A percentile compares a stretch with the other conserved stretches of the same genome.
phyloP scores from a whole-genome alignment of 345 rosid genomes.

The Nasturtium officinale region DNA sequence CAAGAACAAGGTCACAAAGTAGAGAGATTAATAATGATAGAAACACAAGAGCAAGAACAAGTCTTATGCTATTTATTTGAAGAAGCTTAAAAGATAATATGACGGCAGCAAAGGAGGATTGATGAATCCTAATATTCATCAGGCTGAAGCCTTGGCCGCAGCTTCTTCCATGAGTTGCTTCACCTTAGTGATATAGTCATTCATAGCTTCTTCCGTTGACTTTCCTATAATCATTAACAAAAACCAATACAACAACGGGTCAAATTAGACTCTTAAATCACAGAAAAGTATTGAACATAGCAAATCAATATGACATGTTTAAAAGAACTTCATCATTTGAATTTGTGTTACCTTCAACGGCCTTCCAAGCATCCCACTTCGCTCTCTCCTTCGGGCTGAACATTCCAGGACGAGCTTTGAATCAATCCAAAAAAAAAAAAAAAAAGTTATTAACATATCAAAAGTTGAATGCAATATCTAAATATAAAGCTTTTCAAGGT shows the following conservation, averaged over 20 bases:
- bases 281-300: not conserved
- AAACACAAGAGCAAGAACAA: slow-evolving; percentile 36
- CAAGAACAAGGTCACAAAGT: slow-evolving; percentile 22
- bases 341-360: slow-evolving; percentile 68
- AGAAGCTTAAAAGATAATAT: slow-evolving; percentile 13
- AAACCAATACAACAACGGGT: not conserved
- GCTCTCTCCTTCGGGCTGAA: slow-evolving; percentile 79
- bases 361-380: slow-evolving; percentile 99
- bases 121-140: slow-evolving; percentile 31
- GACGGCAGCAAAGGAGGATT: slow-evolving; percentile 5
- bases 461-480: not conserved
- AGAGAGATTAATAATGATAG: slow-evolving; percentile 11
- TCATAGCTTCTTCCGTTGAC: slow-evolving; percentile 74
- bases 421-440: not conserved
- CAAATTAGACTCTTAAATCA: not conserved
- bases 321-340: not conserved
- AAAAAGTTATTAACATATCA: not conserved
- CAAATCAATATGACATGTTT: not conserved
- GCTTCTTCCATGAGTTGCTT: slow-evolving; percentile 70
- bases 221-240: slow-evolving; percentile 47
- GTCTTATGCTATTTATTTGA: slow-evolving; percentile 36
- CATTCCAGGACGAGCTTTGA: slow-evolving; percentile 85
- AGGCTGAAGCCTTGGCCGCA: slow-evolving; percentile 47
- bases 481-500: not conserved
- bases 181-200: slow-evolving; percentile 75